These are phyloP conservation scores for Cyberlindnera bimundalis DNA, from an alignment of 805 yeast species.

Conservation along the genomic window DNA sequence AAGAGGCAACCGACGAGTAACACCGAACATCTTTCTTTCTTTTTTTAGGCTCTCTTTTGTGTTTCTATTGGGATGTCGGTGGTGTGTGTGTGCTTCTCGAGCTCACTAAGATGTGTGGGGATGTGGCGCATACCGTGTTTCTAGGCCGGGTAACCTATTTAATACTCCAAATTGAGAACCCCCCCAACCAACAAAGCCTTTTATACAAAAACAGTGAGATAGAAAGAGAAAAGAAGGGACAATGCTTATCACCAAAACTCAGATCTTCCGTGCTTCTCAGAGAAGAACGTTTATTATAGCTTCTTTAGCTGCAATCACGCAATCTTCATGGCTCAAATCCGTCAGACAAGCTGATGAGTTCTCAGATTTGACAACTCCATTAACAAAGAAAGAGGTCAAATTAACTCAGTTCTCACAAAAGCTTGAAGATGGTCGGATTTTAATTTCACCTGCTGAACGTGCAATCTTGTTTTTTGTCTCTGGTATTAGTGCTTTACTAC, in stretches of 20 bases:
- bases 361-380: slow-evolving; percentile 33
- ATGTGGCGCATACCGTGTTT: too few relatives aligned
- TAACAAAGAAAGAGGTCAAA: background rate
- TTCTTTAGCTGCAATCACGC: slow-evolving; percentile 22
- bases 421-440: slow-evolving; percentile 75
- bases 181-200: too few relatives aligned
- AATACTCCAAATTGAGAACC: background rate
- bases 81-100: too few relatives aligned
- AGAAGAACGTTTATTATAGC: slow-evolving; percentile 15
- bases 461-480: slow-evolving; percentile 63
- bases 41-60: too few relatives aligned
- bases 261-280: background rate
- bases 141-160: too few relatives aligned
- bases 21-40: too few relatives aligned
- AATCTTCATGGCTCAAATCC: slow-evolving; percentile 34
- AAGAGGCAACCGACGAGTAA: too few relatives aligned
- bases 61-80: too few relatives aligned
- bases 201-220: too few relatives aligned
- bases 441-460: slow-evolving; percentile 62
- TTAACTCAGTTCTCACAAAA: slow-evolving; percentile 17
- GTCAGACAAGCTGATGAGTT: slow-evolving; percentile 57
- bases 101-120: too few relatives aligned
- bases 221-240: background rate
- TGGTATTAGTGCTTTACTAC: slow-evolving; percentile 71
- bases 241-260: background rate